These are phyloP conservation scores for Fusarium sp. DNA, from an alignment of 2,329 filamentous ascomycete species.

Conservation along the genomic window DNA sequence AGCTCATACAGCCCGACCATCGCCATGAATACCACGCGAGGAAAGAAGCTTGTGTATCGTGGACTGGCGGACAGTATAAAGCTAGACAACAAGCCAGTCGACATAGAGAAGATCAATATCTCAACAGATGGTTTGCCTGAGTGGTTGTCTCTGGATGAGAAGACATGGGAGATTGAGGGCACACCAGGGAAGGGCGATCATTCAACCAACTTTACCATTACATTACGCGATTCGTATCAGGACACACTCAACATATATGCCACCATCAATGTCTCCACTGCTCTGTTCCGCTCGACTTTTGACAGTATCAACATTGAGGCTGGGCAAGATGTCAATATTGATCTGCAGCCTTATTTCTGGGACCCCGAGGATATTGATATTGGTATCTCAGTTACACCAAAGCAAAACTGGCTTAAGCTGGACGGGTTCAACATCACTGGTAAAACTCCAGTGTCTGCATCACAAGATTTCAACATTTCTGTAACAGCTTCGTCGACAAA, in stretches of 20 bases:
- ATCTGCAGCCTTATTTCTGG: slow-evolving; percentile 57
- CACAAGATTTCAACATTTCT: slow-evolving; percentile 49
- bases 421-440: slow-evolving; percentile 56
- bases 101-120: slow-evolving; percentile 64
- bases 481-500: slow-evolving; percentile 51
- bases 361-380: slow-evolving; percentile 55
- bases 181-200: slow-evolving; percentile 69
- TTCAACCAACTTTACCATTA: slow-evolving; percentile 72
- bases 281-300: slow-evolving; percentile 56
- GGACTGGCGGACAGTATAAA: slow-evolving; percentile 64
- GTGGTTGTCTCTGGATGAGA: slow-evolving; percentile 76
- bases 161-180: slow-evolving; percentile 72
- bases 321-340: slow-evolving; percentile 57
- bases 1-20: slow-evolving; percentile 70
- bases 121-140: slow-evolving; percentile 65
- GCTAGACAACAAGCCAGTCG: slow-evolving; percentile 67
- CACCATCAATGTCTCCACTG: slow-evolving; percentile 51
- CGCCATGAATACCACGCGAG: slow-evolving; percentile 67
- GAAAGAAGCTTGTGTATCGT: slow-evolving; percentile 63
- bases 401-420: slow-evolving; percentile 58
- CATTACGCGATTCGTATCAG: slow-evolving; percentile 68
- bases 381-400: slow-evolving; percentile 51
- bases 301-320: slow-evolving; percentile 55
- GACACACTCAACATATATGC: slow-evolving; percentile 69
- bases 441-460: slow-evolving; percentile 52